phyloP scores from a whole-genome alignment of 345 rosid genomes.

The Lumnitzera littorea region DNA sequence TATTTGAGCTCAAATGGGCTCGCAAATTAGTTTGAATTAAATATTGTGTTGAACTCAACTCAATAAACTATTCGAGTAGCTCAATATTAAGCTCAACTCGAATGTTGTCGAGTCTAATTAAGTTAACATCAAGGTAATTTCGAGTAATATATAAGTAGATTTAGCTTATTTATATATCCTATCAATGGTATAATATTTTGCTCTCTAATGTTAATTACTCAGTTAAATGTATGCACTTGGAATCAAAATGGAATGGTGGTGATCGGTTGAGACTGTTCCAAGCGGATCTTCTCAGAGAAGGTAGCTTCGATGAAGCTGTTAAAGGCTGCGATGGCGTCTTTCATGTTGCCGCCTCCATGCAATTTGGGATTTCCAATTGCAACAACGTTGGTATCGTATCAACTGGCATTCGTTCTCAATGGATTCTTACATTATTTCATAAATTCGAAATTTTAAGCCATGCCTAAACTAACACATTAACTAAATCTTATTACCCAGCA shows the following conservation, averaged over 20 bases:
- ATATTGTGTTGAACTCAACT: too few relatives aligned
- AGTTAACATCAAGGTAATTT: too few relatives aligned
- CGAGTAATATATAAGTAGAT: not conserved
- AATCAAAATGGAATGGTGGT: slow-evolving; percentile 32
- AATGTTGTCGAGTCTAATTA: too few relatives aligned
- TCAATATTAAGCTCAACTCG: not conserved
- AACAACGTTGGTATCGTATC: slow-evolving; percentile 29
- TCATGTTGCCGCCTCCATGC: slow-evolving; percentile 87
- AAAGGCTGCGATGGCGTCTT: slow-evolving; percentile 69
- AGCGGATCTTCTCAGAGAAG: slow-evolving; percentile 64
- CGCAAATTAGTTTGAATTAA: too few relatives aligned
- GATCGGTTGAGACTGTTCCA: slow-evolving; percentile 53
- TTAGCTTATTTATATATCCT: not conserved
- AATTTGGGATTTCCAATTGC: slow-evolving; percentile 27
- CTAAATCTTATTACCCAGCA: too few relatives aligned
- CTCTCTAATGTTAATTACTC: not conserved
- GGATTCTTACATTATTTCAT: not conserved
- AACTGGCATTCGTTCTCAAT: too few relatives aligned
- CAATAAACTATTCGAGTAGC: too few relatives aligned
- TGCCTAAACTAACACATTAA: too few relatives aligned
- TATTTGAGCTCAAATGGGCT: too few relatives aligned
- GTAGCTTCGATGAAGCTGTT: slow-evolving; percentile 79
- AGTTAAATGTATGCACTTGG: slow-evolving; percentile 40
- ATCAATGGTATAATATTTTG: not conserved
- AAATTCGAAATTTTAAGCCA: too few relatives aligned